Base-by-base conservation (phyloP, 306 rosid species). In the Sphenostylis stenocarpa region DNA sequence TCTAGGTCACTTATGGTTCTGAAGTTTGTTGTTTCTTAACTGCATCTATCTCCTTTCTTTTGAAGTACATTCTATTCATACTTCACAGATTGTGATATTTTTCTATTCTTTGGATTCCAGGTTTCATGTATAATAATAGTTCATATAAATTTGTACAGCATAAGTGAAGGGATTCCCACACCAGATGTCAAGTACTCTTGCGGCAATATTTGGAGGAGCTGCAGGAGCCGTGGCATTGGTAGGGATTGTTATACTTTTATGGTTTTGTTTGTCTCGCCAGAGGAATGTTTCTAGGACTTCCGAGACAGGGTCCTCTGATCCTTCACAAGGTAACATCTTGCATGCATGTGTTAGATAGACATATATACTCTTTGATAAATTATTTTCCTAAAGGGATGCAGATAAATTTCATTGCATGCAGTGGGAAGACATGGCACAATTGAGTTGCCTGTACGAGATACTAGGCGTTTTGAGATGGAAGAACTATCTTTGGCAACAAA, bases 161-260 rank as follows among this genome's bases (percentile, higher is more conserved):
- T 55, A 86, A 86, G 83, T 89, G 93, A 88, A 88, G 89, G 73
- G 88, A 70, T 70, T 76, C 74, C 86, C 44, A 66, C 53, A 49
- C 44, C 87, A 87, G 87, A 94, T 94, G 98, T 94, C 98, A 90
- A 81, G 84, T 86, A 57, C 81, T 86, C 98, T 86, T 88, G 97
- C 97, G 85, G 96, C 97, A 77, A 77, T 88, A 82, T 26, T 91
- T 55, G 97, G 97, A 88, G 97, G 94, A 82, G 91, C 93, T 91
- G 97, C 97, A 84, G 98, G 96, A 87, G 97, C 90, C 83, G 90
- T 88, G 96, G 87, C 96, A 87, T 88, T 94, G 91, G 93, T 90
- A 76, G 94, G 90, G 83, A 81, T 91, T 64, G 58, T 74, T 75
- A 81, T 88, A 78, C 89, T 91, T 36, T 26, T 90, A 81, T 84